Evolutionary conservation across 257 asterid species (phyloP).

Genomic region (Leonotis leonurus): DNA sequence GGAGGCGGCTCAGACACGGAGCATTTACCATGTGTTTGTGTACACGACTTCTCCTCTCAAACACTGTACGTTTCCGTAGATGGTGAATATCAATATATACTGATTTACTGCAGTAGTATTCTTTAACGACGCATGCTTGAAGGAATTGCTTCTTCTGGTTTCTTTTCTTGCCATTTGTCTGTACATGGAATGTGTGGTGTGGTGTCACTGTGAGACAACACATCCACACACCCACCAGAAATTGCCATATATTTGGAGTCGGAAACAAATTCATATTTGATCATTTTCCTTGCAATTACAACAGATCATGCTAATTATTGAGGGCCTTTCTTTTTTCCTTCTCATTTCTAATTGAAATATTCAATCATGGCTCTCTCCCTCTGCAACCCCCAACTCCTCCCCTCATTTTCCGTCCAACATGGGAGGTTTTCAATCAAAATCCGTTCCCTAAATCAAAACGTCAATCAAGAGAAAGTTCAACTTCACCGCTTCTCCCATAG

Average conservation of each 20-base stretch:
- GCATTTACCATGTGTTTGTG: too few species aligned
- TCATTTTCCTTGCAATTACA: background rate
- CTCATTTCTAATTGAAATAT: background rate
- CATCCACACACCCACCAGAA: background rate
- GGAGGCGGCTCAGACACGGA: conserved; percentile 12
- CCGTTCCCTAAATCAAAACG: conserved; percentile 1
- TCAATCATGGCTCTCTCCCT: conserved; percentile 33
- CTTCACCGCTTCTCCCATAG: conserved; percentile 11
- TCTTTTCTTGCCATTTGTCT: background rate
- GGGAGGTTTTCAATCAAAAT: conserved; percentile 5
- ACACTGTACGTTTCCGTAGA: too few species aligned
- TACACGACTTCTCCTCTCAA: too few species aligned
- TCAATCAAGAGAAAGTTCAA: conserved; percentile 17
- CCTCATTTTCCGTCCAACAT: conserved; percentile 22
- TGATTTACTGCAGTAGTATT: background rate
- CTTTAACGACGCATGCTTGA: background rate
- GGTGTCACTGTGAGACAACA: background rate
- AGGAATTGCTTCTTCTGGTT: background rate
- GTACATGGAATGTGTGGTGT: conserved; percentile 10
- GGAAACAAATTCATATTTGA: background rate
- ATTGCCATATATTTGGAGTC: conserved; percentile 1
- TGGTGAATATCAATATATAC: too few species aligned
- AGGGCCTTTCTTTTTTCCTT: background rate
- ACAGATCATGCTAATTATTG: background rate
- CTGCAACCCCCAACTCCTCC: conserved; percentile 30